Base-by-base conservation (phyloP, 108 stramenopile species). In the Pseudonitzschia delicatissima region DNA sequence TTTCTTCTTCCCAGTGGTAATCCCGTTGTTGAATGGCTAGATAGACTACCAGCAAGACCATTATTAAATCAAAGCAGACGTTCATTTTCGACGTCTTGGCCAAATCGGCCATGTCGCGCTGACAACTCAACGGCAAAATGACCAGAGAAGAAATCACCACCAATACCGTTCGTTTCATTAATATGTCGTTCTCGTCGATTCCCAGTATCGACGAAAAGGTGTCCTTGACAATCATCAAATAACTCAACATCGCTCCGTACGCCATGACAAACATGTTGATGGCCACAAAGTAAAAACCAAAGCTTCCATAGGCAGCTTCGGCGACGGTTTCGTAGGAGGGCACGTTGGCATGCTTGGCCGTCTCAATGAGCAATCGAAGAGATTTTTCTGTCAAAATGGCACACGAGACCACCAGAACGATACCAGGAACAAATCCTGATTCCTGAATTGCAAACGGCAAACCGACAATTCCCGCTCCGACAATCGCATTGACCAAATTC, bases 381-480 rank as follows among this genome's bases (percentile, higher is more conserved):
- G 83, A 85, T 58, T 93, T 90, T 40, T 87, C 88, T 21, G 85
- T 89, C 26, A 92, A 31, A 9, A 84, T 4, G 1, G 84, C 87
- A 51, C 73, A 79, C 1, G 85, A 35, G 0, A 88, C 21, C 2
- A 90, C 69, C 37, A 93, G 60, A 31, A 81, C 28, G 42, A 89
- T 53, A 0, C 94, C 94, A n/a, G 86, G 76, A 15, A 84, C 67
- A 29, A 90, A 75, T 31, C 94, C 94, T 28, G 87, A 74, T 71
- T 92, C 74, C 59, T 83, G 74, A 32, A 96, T 67, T 58, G 94
- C 91, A 78, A 71, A 93, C 11, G 94, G 94, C 15, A 96, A 79
- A 7, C 92, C 94, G 0, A 96, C 87, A 49, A 96, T 96, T 1
- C 94, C 94, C 25, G 81, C 73, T 4, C 94, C 94, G 21, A 96